Percentiles rank a stretch among this genome's conserved stretches.
Conservation (phyloP, 208 protist genomes). For the Leishmania mexicana region DNA sequence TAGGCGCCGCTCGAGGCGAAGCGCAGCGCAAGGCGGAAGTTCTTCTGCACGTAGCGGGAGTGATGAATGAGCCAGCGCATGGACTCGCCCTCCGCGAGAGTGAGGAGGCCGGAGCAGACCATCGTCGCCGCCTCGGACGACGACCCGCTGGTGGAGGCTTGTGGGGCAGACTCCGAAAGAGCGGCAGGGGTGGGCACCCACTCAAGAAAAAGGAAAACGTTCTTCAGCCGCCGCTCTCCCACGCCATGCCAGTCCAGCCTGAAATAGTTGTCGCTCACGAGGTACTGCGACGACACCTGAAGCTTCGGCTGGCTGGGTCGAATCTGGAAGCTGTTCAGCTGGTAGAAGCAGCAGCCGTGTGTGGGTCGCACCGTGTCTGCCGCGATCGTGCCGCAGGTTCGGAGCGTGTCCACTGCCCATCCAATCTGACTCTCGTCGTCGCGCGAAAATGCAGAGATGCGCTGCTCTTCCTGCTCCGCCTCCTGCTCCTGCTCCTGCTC, state of each 20-base stretch:
- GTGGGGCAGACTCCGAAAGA: not conserved
- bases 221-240: conserved; percentile 92
- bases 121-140: conserved; percentile 3
- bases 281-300: conserved; percentile 55
- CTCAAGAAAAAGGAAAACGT: conserved; percentile 87
- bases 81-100: conserved; percentile 90
- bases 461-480: conserved; percentile 81
- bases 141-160: not conserved
- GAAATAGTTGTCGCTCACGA: conserved; percentile 94
- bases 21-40: conserved; percentile 46
- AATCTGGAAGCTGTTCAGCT: conserved; percentile 68
- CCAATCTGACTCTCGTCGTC: conserved; percentile 89
- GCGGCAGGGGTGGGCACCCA: conserved; percentile 63
- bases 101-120: conserved; percentile 65
- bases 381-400: conserved; percentile 25
- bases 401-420: conserved; percentile 69
- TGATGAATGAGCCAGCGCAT: conserved; percentile 89
- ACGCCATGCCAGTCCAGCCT: conserved; percentile 81
- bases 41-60: conserved; percentile 26
- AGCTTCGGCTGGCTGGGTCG: conserved; percentile 47
- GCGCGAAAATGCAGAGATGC: conserved; percentile 71
- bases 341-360: conserved; percentile 59
- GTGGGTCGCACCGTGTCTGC: conserved; percentile 31
- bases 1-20: conserved; percentile 53
- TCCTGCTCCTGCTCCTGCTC: conserved; percentile 90